Percentiles rank a stretch among this genome's conserved stretches.
phyloP scores from a whole-genome alignment of 2,329 filamentous ascomycete species.

The Xylaria sp. region DNA sequence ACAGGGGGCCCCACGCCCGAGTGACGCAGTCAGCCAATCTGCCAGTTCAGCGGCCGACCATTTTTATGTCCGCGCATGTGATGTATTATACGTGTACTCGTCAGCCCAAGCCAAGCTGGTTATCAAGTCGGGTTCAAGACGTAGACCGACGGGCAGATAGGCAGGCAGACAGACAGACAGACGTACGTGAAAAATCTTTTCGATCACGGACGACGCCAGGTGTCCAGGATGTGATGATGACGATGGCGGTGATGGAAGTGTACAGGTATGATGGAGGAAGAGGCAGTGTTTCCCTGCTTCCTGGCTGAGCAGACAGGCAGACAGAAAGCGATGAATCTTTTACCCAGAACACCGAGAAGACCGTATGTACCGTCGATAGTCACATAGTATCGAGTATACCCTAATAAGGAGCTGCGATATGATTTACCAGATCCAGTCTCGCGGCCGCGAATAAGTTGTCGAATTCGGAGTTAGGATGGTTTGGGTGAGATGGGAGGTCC shows the following conservation, averaged over 20 bases:
- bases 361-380: no score
- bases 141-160: no score
- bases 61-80: constrained; percentile 14
- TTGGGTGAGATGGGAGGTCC: neutral
- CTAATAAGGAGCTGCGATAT: neutral
- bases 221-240: no score
- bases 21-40: constrained; percentile 31
- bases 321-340: neutral
- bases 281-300: no score
- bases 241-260: neutral
- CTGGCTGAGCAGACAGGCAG: neutral
- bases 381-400: no score
- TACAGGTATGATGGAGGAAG: no score
- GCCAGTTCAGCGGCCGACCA: constrained; percentile 27
- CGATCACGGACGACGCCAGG: no score
- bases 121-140: no score
- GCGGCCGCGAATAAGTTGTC: constrained; percentile 12
- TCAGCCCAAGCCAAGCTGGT: constrained; percentile 5
- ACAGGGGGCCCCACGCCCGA: constrained; percentile 25
- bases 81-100: constrained; percentile 12
- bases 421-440: neutral
- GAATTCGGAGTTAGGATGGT: constrained; percentile 1
- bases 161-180: no score
- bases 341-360: neutral
- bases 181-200: neutral